Evolutionary conservation across 73 alveolate genomes (phyloP), one percentile per base, ranked within the genome.

Genomic region (Diophrys appendiculata): DNA sequence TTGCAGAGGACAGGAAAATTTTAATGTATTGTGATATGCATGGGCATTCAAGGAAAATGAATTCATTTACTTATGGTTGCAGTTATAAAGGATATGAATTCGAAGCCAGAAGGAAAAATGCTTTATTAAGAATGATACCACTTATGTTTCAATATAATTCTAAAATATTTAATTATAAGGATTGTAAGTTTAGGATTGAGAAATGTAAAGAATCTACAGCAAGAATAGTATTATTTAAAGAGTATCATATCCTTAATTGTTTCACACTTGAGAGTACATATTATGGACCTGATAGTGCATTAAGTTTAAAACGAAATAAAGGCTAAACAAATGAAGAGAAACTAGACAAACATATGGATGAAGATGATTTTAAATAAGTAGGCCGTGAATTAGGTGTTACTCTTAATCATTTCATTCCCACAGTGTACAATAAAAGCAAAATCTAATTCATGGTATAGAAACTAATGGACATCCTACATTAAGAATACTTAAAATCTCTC

Each of bases 11-110:
- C 72, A 78, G 98, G 72, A 80, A 88, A 54, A 83, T 93, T 5
- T 90, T 86, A 27, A 80, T 87, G 83, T 90, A 77, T 32, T 80
- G 87, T 33, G 98, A 93, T 86, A 77, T 92, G 60, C 98, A 93
- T 81, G 96, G 96, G 2, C 98, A 93, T 77, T 93, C 94, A 53
- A 90, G 98, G 28, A 83, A 93, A 35, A 68, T 73, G 74, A 89
- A 89, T 80, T 90, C 98, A 30, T 93, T 93, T 81, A 85, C 87
- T 65, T 93, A 93, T 84, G 86, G 87, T 2, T 86, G 93, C 32
- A 77, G 52, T 26, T 56, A 77, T 34, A 78, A 74, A n/a, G 64
- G 60, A 33, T 60, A 33, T 53, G 94, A 87, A 54, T 80, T 29
- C 71, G 93, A 71, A 29, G 25, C 72, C 2, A 33, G 68, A 24